Conservation (phyloP, 2,329 filamentous ascomycete species). For the Aspergillus luchuensis region DNA sequence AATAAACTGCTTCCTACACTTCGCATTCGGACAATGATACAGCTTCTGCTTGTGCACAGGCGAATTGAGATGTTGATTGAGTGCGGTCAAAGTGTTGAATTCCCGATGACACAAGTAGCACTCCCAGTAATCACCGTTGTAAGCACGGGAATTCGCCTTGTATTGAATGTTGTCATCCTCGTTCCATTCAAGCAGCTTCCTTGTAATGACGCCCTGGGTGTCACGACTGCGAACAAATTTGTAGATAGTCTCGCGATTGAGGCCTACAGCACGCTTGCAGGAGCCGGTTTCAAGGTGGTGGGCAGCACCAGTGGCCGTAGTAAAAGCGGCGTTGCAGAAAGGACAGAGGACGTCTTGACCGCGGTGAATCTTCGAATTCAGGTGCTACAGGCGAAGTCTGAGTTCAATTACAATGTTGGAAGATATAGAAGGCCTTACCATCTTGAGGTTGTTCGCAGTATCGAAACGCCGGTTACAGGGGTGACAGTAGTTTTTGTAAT, state of each 20-base stretch:
- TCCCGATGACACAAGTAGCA: constrained; percentile 57
- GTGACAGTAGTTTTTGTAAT: constrained; percentile 35
- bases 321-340: constrained; percentile 54
- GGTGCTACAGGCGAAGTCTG: constrained; percentile 49
- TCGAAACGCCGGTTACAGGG: constrained; percentile 34
- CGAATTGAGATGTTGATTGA: constrained; percentile 60
- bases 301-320: constrained; percentile 56
- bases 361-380: constrained; percentile 55
- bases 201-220: constrained; percentile 52
- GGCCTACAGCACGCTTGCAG: constrained; percentile 49
- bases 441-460: constrained; percentile 35
- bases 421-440: constrained; percentile 21
- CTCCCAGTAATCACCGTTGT: constrained; percentile 51
- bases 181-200: constrained; percentile 53
- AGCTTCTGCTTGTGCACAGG: constrained; percentile 52
- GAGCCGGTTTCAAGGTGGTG: constrained; percentile 60
- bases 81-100: constrained; percentile 39
- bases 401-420: not conserved
- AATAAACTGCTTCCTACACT: constrained; percentile 42
- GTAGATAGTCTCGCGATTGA: constrained; percentile 56
- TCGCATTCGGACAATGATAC: constrained; percentile 48
- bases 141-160: constrained; percentile 45
- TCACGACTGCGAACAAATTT: constrained; percentile 51
- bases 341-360: constrained; percentile 53
- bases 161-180: constrained; percentile 34